phyloP scores from a whole-genome alignment of 345 rosid genomes.

The Hibiscus syriacus region DNA sequence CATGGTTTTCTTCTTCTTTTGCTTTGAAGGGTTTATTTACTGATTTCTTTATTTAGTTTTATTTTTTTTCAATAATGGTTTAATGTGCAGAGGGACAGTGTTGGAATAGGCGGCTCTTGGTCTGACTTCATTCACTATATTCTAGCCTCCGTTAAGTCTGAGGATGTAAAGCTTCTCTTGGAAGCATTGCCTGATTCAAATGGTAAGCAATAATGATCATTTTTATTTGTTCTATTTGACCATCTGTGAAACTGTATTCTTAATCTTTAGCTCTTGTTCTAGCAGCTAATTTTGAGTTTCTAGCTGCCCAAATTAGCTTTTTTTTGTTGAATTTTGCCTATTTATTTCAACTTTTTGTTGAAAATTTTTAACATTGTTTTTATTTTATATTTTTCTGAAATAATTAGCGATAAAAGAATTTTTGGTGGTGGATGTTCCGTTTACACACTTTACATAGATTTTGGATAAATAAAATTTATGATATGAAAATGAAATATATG shows the following conservation, averaged over 20 bases:
- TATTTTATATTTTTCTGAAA: not conserved
- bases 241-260: not conserved
- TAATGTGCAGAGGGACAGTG: slow-evolving; percentile 59
- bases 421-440: not conserved
- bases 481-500: not conserved
- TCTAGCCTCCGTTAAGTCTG: slow-evolving; percentile 54
- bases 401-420: not conserved
- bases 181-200: slow-evolving; percentile 28
- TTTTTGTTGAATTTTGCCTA: not conserved
- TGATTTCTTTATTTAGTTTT: not conserved
- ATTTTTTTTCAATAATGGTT: not conserved
- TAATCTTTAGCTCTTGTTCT: not conserved
- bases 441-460: not conserved
- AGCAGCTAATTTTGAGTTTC: not conserved
- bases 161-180: slow-evolving; percentile 64
- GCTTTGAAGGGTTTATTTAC: not conserved
- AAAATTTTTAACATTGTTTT: not conserved
- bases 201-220: slow-evolving; percentile 23
- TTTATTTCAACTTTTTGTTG: not conserved
- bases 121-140: slow-evolving; percentile 72
- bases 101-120: slow-evolving; percentile 85
- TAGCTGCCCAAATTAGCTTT: not conserved
- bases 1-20: slow-evolving; percentile 35
- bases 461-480: not conserved
- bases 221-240: not conserved